Evolutionary conservation across 495 filamentous ascomycete species (phyloP).

Genomic region (Trichoderma parareesei): DNA sequence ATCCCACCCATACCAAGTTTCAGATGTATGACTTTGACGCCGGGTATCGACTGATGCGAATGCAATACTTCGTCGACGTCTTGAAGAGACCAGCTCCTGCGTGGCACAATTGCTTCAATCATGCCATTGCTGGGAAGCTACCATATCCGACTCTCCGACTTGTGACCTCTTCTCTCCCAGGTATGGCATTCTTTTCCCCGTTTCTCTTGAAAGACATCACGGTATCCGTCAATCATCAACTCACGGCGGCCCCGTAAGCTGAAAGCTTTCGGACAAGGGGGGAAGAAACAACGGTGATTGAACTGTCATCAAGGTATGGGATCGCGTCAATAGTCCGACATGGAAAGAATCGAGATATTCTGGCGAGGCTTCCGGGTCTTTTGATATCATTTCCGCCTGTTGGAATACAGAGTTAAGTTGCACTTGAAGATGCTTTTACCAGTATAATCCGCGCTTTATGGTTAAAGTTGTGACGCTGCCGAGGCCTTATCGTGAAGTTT

Average conservation of each 20-base stretch:
- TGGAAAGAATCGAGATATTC: too few relatives aligned
- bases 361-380: too few relatives aligned
- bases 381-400: too few relatives aligned
- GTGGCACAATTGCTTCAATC: conserved; percentile 3
- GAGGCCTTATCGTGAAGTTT: too few relatives aligned
- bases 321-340: too few relatives aligned
- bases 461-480: too few relatives aligned
- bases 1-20: not conserved
- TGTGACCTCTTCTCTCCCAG: not conserved
- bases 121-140: not conserved
- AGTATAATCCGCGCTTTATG: too few relatives aligned
- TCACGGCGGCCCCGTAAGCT: not conserved
- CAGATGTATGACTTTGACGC: not conserved
- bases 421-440: not conserved
- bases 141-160: not conserved
- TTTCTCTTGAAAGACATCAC: not conserved
- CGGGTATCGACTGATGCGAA: not conserved
- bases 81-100: not conserved
- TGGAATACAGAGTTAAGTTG: too few relatives aligned
- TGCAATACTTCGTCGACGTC: not conserved
- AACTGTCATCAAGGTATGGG: too few relatives aligned
- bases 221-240: not conserved
- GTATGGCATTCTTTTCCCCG: not conserved
- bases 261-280: not conserved
- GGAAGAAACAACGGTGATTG: too few relatives aligned